Percentiles rank a stretch among this genome's conserved stretches.
phyloP scores from a whole-genome alignment of 306 rosid species.

The Prunus padus region DNA sequence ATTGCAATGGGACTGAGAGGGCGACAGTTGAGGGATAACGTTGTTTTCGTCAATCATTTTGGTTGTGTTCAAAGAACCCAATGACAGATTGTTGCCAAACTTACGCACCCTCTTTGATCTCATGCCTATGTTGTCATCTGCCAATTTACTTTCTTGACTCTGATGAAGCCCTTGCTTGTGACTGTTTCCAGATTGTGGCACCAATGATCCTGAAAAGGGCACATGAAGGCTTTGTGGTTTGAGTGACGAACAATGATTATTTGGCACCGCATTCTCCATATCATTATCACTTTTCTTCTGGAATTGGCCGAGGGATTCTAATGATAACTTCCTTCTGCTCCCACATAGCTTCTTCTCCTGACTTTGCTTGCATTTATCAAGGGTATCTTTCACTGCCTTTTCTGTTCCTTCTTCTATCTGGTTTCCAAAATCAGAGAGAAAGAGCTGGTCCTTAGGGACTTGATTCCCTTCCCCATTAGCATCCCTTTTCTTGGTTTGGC shows the following conservation, averaged over 20 bases:
- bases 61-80: conserved; percentile 3
- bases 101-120: conserved; percentile 12
- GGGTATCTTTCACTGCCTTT: conserved; percentile 1
- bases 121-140: background rate
- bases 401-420: conserved; percentile 23
- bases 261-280: conserved; percentile 4
- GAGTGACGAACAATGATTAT: conserved; percentile 7
- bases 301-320: conserved; percentile 13
- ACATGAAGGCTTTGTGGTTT: background rate
- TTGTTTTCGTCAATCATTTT: background rate
- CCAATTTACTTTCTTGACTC: background rate
- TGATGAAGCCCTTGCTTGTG: background rate
- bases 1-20: background rate
- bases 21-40: background rate
- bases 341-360: conserved; percentile 23
- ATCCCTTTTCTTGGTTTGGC: background rate
- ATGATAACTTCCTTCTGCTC: conserved; percentile 27
- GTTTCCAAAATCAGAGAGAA: conserved; percentile 3
- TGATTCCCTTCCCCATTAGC: conserved; percentile 11
- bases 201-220: conserved; percentile 2
- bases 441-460: background rate
- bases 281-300: conserved; percentile 11
- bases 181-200: conserved; percentile 1
- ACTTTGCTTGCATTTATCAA: conserved; percentile 12
- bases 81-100: conserved; percentile 10